These are phyloP conservation scores for Fraxinus velutina DNA, from an alignment of 305 asterid genomes.

Conservation along the genomic window DNA sequence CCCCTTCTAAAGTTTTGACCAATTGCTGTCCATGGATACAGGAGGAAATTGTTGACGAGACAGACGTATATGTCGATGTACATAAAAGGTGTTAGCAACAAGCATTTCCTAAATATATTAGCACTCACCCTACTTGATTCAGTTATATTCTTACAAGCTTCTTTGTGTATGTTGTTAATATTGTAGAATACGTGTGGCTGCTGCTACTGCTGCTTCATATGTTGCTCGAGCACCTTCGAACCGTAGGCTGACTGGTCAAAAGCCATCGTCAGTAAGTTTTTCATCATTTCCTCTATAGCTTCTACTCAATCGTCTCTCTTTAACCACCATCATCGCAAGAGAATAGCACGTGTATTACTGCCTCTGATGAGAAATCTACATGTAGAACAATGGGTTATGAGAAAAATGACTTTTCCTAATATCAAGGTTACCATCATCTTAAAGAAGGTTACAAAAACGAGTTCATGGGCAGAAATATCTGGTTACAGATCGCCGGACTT, in stretches of 20 bases:
- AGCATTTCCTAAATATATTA: conserved; percentile 5
- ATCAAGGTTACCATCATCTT: neutral
- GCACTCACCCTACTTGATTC: neutral
- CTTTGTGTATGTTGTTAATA: conserved; percentile 10
- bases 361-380: neutral
- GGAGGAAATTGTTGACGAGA: conserved; percentile 99
- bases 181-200: conserved; percentile 88
- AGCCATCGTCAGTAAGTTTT: conserved; percentile 50
- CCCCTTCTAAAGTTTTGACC: neutral
- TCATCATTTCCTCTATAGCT: neutral
- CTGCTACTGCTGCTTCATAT: conserved; percentile 91
- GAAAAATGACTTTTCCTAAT: neutral
- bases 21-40: conserved; percentile 32
- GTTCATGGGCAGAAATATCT: neutral
- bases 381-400: neutral
- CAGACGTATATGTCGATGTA: conserved; percentile 85
- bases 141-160: neutral
- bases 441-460: neutral
- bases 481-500: neutral
- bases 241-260: conserved; percentile 50
- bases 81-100: conserved; percentile 66
- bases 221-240: conserved; percentile 86
- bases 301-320: neutral
- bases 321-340: neutral
- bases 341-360: neutral